Evolutionary conservation across 2,329 filamentous ascomycete genomes (phyloP), one percentile per base, ranked within the genome.

Genomic region (Xylaria sp.): DNA sequence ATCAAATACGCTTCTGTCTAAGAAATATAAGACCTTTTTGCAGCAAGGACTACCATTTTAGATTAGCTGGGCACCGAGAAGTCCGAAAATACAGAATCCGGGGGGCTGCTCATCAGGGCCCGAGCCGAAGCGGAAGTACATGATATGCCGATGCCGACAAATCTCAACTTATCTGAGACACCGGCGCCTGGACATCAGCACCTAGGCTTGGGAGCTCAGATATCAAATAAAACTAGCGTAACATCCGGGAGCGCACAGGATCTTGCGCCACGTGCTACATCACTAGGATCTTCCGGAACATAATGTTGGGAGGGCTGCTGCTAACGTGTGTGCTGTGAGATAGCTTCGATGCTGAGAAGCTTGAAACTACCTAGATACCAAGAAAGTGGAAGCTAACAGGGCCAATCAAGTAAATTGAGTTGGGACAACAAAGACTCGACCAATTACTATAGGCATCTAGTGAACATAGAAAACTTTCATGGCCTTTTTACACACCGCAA

Each of bases 171-270:
- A 6, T 1, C 51, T 36, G 17, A 23, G n/a, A 15, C 33, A 33
- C 33, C 33, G 33, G 33, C 7, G 33, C 7, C 9, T 33, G 9
- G 33, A 33, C 31, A 7, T 33, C 28, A 33, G 31, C 31, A 33
- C 31, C 31, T 33, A 33, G 31, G 31, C 31, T 33, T 33, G 31
- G 31, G 2, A 13, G 56, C 23, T 28, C 4, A 46, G 9, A 46
- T 46, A 58, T 42, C 23, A 15, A 42, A 42, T 28, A 26, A 63
- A 26, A 51, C 15, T 17, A 36, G 38, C 26, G 51, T 38, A 38
- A 57, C 40, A 63, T n/a, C 40, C 15, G 23, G 23, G 31, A 51
- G 42, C 23, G 36, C 51, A 58, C 61, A 6, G 44, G 42, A 26
- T 51, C 11, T 15, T n/a, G 40, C 49, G 20, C 13, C 6, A 59